These are phyloP conservation scores for Orbilia oligospora DNA, from an alignment of 2,329 filamentous ascomycete species.

Conservation along the genomic window DNA sequence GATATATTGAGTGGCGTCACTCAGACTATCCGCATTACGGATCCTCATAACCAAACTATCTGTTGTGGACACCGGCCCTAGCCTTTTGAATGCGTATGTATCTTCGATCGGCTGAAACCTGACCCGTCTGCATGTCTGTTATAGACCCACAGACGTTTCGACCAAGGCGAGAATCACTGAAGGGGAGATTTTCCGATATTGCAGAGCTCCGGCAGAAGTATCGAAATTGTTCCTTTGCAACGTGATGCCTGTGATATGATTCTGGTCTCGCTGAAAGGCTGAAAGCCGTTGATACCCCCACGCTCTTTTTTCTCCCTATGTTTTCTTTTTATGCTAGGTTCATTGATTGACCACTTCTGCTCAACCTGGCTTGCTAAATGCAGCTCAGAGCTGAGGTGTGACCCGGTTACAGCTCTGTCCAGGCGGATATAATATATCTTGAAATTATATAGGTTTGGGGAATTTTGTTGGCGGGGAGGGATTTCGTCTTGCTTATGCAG, in stretches of 20 bases:
- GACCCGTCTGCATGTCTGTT: constrained; percentile 36
- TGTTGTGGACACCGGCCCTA: constrained; percentile 25
- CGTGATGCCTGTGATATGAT: constrained; percentile 47
- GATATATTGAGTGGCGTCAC: constrained; percentile 47
- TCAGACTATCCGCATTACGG: constrained; percentile 11
- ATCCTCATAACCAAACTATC: constrained; percentile 27
- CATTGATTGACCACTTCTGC: constrained; percentile 22
- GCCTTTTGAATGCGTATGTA: constrained; percentile 33
- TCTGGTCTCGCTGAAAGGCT: constrained; percentile 30
- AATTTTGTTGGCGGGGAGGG: constrained; percentile 44
- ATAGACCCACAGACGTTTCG: constrained; percentile 55
- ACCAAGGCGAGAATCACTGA: constrained; percentile 27
- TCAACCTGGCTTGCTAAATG: constrained; percentile 28
- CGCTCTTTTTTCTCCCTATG: constrained; percentile 18
- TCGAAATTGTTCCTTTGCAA: constrained; percentile 52
- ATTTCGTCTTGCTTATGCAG: constrained; percentile 58
- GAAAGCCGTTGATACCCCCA: constrained; percentile 44
- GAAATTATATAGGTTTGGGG: constrained; percentile 54
- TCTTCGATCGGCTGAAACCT: constrained; percentile 56
- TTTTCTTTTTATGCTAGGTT: constrained; percentile 21
- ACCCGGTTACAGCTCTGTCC: constrained; percentile 49
- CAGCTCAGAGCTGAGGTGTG: constrained; percentile 56
- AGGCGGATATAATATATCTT: constrained; percentile 61
- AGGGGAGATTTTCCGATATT: constrained; percentile 59
- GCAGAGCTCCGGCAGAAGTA: constrained; percentile 61